These are phyloP conservation scores for Acarospora socialis DNA, from an alignment of 2,329 filamentous ascomycete genomes.

Conservation along the genomic window DNA sequence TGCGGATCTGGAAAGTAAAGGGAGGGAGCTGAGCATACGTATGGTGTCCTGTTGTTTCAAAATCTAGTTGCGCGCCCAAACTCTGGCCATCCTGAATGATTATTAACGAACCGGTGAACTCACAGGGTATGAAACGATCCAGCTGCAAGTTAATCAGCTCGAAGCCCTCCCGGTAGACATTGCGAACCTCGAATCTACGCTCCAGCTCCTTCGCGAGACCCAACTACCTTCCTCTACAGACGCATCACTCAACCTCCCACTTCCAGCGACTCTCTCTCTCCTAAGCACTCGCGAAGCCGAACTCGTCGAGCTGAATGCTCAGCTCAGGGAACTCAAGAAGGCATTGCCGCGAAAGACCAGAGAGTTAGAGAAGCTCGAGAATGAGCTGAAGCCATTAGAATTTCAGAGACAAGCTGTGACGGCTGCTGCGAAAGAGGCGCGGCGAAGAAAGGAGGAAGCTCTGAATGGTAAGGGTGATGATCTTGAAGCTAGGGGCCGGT, in stretches of 20 bases:
- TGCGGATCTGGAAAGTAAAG: slow-evolving; percentile 54
- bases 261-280: slow-evolving; percentile 25
- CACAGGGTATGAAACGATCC: slow-evolving; percentile 39
- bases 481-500: slow-evolving; percentile 31
- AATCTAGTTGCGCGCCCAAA: background rate
- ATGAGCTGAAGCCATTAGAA: slow-evolving; percentile 29
- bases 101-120: background rate
- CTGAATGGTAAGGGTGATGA: slow-evolving; percentile 33
- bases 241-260: slow-evolving; percentile 24
- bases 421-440: slow-evolving; percentile 33
- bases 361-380: slow-evolving; percentile 30
- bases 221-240: background rate
- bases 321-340: slow-evolving; percentile 29
- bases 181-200: slow-evolving; percentile 34
- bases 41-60: slow-evolving; percentile 15
- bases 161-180: slow-evolving; percentile 39
- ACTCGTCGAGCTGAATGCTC: slow-evolving; percentile 27
- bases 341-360: slow-evolving; percentile 28
- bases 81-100: too few species aligned
- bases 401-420: slow-evolving; percentile 30
- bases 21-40: slow-evolving; percentile 48
- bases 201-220: slow-evolving; percentile 34
- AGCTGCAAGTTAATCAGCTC: slow-evolving; percentile 37
- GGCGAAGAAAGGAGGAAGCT: slow-evolving; percentile 26
- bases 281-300: slow-evolving; percentile 27